Evolutionary conservation across 2,329 filamentous ascomycete species (phyloP), one percentile per base, ranked within the genome.

Genomic region (Pseudocercospora pini-densiflorae): DNA sequence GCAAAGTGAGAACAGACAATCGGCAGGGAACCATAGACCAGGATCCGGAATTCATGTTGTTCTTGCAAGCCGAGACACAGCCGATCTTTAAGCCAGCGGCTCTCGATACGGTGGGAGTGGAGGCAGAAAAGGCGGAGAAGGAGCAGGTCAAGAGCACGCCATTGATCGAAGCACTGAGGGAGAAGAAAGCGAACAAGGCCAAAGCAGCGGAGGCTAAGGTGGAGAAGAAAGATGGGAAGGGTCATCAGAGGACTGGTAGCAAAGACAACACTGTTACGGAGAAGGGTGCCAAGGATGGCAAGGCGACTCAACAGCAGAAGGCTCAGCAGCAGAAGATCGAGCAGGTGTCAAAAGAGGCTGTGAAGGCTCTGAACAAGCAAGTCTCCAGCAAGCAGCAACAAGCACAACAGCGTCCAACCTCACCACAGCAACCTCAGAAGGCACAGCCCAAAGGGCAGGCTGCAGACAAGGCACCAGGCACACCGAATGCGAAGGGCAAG

Each of bases 11-110:
- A 36, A 87, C 88, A 62, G 95, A 99, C 82, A 88, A 89, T 61
- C 89, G 94, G 14, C 92, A 97, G 77, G 95, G 94, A 61, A 97
- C 93, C 2, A 98, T 99, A 71, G 95, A 99, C 74, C 93, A 97
- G 77, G 95, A 99, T 75, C 89, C 92, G 0, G 95, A 98, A 73
- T 99, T 97, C 74, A 96, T 97, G 83, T 89, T 90, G 27, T 99
- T 98, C 77, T 85, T 99, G 7, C 92, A 96, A 77, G 91, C 88
- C 62, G 85, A 98, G 55, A 96, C 94, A 1, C 93, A 96, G 72
- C 88, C 87, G 1, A 84, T 88, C 67, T 79, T 81, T n/a, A 89
- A 87, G 74, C 79, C 87, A 12, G 74, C 81, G 9, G 79, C 82
- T 7, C 66, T 78, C 0, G 85, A 85, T 24, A 80, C 85, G 27